phyloP scores from a whole-genome alignment of 2,329 filamentous ascomycete genomes.

The Eutypa lata region DNA sequence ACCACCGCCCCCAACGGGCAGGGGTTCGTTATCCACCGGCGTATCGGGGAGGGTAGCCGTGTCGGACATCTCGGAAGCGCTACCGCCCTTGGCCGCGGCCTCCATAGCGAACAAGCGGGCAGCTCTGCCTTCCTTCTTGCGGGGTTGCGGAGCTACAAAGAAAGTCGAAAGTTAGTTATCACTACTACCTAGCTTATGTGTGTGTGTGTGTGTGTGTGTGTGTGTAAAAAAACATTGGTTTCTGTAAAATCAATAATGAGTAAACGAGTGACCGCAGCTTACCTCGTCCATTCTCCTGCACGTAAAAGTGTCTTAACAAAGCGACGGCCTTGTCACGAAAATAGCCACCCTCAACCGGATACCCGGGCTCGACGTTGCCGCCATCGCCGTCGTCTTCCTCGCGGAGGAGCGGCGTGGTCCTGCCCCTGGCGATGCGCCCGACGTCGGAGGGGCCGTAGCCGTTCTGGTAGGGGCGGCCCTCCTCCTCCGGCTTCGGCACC shows the following conservation, averaged over 20 bases:
- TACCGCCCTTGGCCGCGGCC: slow-evolving; percentile 19
- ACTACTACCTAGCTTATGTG: too few relatives aligned
- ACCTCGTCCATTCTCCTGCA: slow-evolving; percentile 96
- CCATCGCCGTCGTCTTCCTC: slow-evolving; percentile 48
- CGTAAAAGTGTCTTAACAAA: slow-evolving; percentile 88
- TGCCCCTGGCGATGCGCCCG: slow-evolving; percentile 32
- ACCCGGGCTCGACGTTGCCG: slow-evolving; percentile 72
- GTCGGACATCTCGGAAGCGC: slow-evolving; percentile 25
- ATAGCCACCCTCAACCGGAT: slow-evolving; percentile 81
- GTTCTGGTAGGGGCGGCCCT: slow-evolving; percentile 26
- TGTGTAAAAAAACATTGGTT: too few relatives aligned
- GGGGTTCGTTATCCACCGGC: slow-evolving; percentile 10
- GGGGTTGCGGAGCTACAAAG: slow-evolving; percentile 30
- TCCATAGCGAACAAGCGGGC: slow-evolving; percentile 31
- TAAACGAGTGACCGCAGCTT: slow-evolving; percentile 30
- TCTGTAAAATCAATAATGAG: too few relatives aligned
- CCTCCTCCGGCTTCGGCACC: slow-evolving; percentile 25
- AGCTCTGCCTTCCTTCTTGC: slow-evolving; percentile 34
- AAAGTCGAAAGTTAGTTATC: too few relatives aligned
- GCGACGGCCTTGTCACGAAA: slow-evolving; percentile 91
- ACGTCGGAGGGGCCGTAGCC: slow-evolving; percentile 27
- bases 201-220: too few relatives aligned
- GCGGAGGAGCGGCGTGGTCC: slow-evolving; percentile 34
- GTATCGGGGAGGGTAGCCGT: slow-evolving; percentile 17
- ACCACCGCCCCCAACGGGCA: background rate